Evolutionary conservation across 208 protist genomes (phyloP).

Genomic region (Leishmania guyanensis): DNA sequence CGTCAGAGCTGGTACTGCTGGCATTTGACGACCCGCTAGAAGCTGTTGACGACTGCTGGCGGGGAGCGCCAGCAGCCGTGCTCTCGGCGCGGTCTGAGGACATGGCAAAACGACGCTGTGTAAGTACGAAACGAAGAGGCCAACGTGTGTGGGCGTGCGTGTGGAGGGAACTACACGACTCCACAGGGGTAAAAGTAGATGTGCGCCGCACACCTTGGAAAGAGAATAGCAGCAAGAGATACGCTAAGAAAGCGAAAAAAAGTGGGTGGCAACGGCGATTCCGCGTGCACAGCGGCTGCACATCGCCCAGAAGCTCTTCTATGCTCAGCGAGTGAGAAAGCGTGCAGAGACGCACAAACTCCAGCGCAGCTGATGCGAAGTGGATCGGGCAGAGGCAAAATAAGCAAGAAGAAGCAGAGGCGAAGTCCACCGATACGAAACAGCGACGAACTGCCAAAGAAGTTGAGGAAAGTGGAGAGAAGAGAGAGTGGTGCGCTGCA

Average conservation of each 20-base stretch:
- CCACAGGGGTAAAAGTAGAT: not conserved
- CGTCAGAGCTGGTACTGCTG: slow-evolving; percentile 29
- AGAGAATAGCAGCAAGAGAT: slow-evolving; percentile 8
- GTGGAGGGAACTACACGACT: not conserved
- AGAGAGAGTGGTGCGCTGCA: not conserved
- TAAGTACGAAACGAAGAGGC: not conserved
- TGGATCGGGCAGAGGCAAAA: not conserved
- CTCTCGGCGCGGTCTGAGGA: not conserved
- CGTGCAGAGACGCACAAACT: not conserved
- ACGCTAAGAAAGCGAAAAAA: not conserved
- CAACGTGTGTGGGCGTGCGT: not conserved
- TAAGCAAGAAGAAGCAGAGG: not conserved
- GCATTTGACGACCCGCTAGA: slow-evolving; percentile 31
- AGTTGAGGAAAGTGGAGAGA: not conserved
- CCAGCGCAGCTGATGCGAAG: slow-evolving; percentile 1
- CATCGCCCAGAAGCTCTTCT: not conserved
- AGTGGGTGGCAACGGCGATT: not conserved
- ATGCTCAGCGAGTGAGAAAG: not conserved
- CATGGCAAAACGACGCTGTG: not conserved
- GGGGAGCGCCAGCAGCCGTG: not conserved
- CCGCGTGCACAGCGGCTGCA: not conserved
- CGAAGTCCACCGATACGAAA: not conserved
- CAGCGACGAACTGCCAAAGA: not conserved
- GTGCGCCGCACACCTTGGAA: slow-evolving; percentile 2
- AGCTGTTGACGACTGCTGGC: not conserved